Percentiles rank a stretch among this genome's conserved stretches.
These are phyloP conservation scores for Auriscalpium microsporum DNA, from an alignment of 768 basidiomycete genomes.

Conservation along the genomic window DNA sequence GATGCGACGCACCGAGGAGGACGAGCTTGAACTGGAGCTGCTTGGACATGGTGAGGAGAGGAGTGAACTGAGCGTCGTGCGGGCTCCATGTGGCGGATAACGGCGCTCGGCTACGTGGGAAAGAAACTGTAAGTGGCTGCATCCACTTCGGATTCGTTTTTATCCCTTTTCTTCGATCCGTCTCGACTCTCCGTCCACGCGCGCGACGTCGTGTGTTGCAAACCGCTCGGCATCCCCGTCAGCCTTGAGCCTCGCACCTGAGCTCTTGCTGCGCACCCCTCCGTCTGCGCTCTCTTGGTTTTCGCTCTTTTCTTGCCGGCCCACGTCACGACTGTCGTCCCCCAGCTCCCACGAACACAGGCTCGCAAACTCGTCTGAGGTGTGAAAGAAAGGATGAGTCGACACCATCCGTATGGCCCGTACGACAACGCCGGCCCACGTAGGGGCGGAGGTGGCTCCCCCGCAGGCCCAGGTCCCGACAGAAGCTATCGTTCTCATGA, in stretches of 20 bases:
- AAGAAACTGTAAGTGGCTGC: background rate
- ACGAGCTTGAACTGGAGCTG: conserved; percentile 96
- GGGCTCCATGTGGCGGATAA: conserved; percentile 13
- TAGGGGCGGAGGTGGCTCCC: conserved; percentile 11
- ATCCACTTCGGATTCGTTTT: too few relatives aligned
- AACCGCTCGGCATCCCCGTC: background rate
- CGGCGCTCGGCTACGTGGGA: conserved; percentile 11
- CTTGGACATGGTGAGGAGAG: conserved; percentile 62
- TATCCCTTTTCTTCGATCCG: too few relatives aligned
- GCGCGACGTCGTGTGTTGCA: background rate
- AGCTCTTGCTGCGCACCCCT: background rate
- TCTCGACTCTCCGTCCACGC: too few relatives aligned
- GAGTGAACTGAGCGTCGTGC: conserved; percentile 19
- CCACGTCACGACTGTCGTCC: conserved; percentile 2
- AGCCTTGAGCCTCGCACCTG: background rate
- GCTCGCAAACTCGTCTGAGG: conserved; percentile 13
- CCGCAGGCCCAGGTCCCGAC: conserved; percentile 17
- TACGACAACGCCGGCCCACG: conserved; percentile 14
- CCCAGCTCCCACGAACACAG: conserved; percentile 7
- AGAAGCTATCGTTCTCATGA: conserved; percentile 38
- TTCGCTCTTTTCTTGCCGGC: background rate
- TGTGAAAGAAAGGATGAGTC: conserved; percentile 53
- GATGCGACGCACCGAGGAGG: conserved; percentile 61
- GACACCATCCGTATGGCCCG: conserved; percentile 77
- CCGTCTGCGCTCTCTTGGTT: background rate